These are phyloP conservation scores for Sporothrix globosa DNA, from an alignment of 2,329 filamentous ascomycete genomes.

Conservation along the genomic window DNA sequence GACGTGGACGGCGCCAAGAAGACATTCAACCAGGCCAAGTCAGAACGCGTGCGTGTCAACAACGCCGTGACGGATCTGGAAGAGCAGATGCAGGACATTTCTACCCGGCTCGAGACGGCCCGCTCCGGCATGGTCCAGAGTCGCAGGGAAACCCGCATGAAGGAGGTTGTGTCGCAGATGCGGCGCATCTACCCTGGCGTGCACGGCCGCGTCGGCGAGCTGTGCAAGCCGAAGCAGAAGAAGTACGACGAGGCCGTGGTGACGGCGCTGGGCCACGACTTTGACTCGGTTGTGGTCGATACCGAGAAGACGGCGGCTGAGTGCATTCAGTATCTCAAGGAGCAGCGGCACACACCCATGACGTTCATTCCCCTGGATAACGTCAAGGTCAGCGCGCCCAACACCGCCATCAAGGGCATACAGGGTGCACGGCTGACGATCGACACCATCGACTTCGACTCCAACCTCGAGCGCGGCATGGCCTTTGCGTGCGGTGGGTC, in stretches of 20 bases:
- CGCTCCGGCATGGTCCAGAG: slow-evolving; percentile 84
- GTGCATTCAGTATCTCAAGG: slow-evolving; percentile 91
- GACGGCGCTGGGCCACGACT: slow-evolving; percentile 87
- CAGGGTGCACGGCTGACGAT: slow-evolving; percentile 86
- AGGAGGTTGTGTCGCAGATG: slow-evolving; percentile 81
- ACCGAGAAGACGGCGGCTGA: slow-evolving; percentile 92
- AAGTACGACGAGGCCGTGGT: slow-evolving; percentile 94
- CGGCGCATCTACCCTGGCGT: slow-evolving; percentile 93
- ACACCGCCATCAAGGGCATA: slow-evolving; percentile 87
- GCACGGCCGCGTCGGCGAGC: slow-evolving; percentile 82
- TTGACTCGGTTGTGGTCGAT: slow-evolving; percentile 93
- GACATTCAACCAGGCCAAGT: slow-evolving; percentile 81
- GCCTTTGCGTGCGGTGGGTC: slow-evolving; percentile 93
- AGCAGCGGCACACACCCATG: slow-evolving; percentile 82
- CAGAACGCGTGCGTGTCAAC: slow-evolving; percentile 77
- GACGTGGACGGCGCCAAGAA: slow-evolving; percentile 91
- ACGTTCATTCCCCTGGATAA: slow-evolving; percentile 97
- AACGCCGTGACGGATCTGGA: slow-evolving; percentile 87
- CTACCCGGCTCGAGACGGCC: slow-evolving; percentile 80
- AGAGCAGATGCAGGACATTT: slow-evolving; percentile 82
- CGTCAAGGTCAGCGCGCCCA: slow-evolving; percentile 90
- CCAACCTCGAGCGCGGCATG: slow-evolving; percentile 85
- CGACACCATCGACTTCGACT: slow-evolving; percentile 93
- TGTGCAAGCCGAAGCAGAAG: slow-evolving; percentile 96
- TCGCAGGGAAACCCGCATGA: slow-evolving; percentile 75